Evolutionary conservation across 2,329 filamentous ascomycete species (phyloP), one percentile per base, ranked within the genome.

Genomic region (Dactylellina cionopaga): DNA sequence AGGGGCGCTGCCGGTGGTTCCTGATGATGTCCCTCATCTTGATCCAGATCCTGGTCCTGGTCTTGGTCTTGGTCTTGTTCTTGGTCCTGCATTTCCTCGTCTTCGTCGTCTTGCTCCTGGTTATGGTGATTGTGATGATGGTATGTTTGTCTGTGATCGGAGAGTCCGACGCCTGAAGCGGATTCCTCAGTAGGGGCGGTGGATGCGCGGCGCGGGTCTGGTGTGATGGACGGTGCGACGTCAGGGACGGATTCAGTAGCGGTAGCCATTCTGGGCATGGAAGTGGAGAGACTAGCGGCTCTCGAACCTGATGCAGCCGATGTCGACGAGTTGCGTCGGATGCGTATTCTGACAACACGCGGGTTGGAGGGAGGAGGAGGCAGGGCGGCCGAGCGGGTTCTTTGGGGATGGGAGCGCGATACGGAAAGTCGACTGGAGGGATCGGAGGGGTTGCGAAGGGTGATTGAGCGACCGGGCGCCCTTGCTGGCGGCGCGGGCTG

Each of bases 181-280:
- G 66, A 64, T 29, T 72, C 68, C 24, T 72, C 68, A n/a, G 68
- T 72, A 10, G 68, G 68, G n/a, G 68, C 68, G 46, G 68, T 72
- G 15, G 68, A 72, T 39, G 60, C 43, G 13, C 68, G 68, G 39
- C 54, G 68, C 44, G 46, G 44, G 44, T 72, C 68, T 22, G 52
- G 59, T 13, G 68, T 65, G 15, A 33, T 52, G n/a, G 68, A 72
- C 24, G 68, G 27, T n/a, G 54, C 46, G 19, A 72, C 52, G 54
- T 72, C 68, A 22, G 68, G 68, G 7, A 72, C 31, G 9, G 68
- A 72, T 35, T 72, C 68, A 29, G 68, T 60, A 13, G 59, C 39
- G 55, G 68, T 72, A 60, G 68, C 68, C 68, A 72, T 72, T 56
- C 49, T 56, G 15, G 66, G 66, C 27, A 58, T 71, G n/a, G 33